These are phyloP conservation scores for Hyaloperonospora arabidopsidis DNA, from an alignment of 352 stramenopile genomes.

Conservation along the genomic window DNA sequence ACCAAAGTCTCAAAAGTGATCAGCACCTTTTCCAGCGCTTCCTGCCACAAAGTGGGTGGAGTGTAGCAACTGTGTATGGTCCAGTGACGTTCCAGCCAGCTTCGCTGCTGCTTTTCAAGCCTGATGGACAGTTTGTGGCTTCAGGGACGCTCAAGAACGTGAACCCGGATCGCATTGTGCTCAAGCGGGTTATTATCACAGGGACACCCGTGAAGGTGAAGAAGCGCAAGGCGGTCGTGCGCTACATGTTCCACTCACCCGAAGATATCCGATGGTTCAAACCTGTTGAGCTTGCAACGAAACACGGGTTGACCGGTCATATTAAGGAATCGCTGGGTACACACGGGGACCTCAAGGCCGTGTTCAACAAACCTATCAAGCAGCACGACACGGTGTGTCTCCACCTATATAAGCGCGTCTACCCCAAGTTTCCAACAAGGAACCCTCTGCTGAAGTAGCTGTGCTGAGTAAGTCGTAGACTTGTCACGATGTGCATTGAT, in stretches of 20 bases:
- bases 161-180: slow-evolving; percentile 95
- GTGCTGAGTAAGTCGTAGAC: too few species aligned
- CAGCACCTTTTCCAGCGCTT: slow-evolving; percentile 99
- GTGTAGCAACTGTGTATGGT: slow-evolving; percentile 85
- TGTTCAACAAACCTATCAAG: slow-evolving; percentile 99
- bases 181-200: slow-evolving; percentile 97
- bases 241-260: slow-evolving; percentile 99
- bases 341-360: slow-evolving; percentile 98
- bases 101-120: slow-evolving; percentile 93
- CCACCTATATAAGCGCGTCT: slow-evolving; percentile 98
- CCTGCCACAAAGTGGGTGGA: slow-evolving; percentile 86
- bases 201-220: slow-evolving; percentile 98
- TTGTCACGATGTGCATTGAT: too few species aligned
- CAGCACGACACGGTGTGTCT: slow-evolving; percentile 99
- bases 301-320: slow-evolving; percentile 96
- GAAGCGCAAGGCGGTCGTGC: slow-evolving; percentile 95
- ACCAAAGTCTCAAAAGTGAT: slow-evolving; percentile 97
- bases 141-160: slow-evolving; percentile 92
- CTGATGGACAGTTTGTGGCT: slow-evolving; percentile 81
- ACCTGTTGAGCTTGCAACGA: slow-evolving; percentile 94
- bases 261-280: slow-evolving; percentile 99
- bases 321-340: slow-evolving; percentile 98
- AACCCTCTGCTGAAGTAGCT: slow-evolving; percentile 29
- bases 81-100: slow-evolving; percentile 96
- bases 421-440: slow-evolving; percentile 90